Percentiles rank a stretch among this genome's conserved stretches.
phyloP scores from a whole-genome alignment of 78 protist genomes.

The Capsaspora owczarzaki region DNA sequence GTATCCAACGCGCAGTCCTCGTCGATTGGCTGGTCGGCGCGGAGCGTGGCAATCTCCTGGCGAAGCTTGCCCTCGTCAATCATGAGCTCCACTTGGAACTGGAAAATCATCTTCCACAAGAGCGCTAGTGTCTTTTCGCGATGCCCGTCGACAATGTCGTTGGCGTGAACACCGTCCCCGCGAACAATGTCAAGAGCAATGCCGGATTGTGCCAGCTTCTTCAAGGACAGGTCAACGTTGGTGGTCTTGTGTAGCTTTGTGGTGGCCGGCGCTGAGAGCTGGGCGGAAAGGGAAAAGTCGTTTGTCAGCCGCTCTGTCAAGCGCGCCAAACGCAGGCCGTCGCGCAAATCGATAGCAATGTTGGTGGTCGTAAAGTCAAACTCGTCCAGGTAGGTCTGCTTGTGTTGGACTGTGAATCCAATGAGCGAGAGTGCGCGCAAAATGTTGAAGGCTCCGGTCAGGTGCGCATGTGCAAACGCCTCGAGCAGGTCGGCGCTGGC shows the following conservation, averaged over 20 bases:
- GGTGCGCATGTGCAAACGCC: neutral
- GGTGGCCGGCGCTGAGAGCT: neutral
- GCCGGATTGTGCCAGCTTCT: neutral
- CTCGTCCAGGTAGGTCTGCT: neutral
- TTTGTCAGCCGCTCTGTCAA: neutral
- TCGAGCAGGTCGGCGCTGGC: neutral
- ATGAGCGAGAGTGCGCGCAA: neutral
- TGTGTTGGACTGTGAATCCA: neutral
- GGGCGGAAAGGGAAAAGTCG: neutral
- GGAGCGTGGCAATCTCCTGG: neutral
- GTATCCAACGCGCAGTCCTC: neutral
- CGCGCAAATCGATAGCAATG: neutral
- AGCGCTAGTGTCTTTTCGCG: conserved; percentile 7
- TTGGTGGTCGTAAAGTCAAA: neutral
- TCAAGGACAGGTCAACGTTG: neutral
- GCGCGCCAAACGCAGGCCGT: neutral
- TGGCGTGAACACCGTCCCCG: neutral
- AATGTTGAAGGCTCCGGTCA: neutral
- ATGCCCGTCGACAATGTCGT: conserved; percentile 12
- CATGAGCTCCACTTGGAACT: neutral
- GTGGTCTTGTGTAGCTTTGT: neutral
- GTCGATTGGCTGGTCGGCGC: neutral
- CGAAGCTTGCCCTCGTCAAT: neutral
- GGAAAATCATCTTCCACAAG: neutral
- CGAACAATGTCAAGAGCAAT: neutral